Evolutionary conservation across 306 rosid genomes (phyloP).

Genomic region (Vigna trinervia): DNA sequence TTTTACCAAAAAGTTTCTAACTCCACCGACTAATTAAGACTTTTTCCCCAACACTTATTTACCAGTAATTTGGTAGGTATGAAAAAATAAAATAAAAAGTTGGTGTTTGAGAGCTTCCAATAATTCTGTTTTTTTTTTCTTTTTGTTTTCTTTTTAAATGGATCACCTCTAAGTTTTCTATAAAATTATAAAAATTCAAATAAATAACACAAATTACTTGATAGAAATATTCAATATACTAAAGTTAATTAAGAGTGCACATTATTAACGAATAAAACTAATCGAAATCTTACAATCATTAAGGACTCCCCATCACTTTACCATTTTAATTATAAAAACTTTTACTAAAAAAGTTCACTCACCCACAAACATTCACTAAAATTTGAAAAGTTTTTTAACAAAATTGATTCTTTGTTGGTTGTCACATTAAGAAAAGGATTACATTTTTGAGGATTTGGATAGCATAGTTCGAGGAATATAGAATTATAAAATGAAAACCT

Average conservation of each 20-base stretch:
- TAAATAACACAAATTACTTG: too few relatives aligned
- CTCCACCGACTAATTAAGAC: not conserved
- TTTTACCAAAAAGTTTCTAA: not conserved
- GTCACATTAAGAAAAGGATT: not conserved
- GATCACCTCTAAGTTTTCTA: not conserved
- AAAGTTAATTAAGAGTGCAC: too few relatives aligned
- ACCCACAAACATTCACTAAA: not conserved
- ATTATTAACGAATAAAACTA: not conserved
- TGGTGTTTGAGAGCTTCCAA: not conserved
- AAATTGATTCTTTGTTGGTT: not conserved
- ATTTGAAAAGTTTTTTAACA: not conserved
- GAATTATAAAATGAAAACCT: conserved; percentile 11
- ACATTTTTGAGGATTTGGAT: not conserved
- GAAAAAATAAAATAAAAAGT: too few relatives aligned
- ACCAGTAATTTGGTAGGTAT: not conserved
- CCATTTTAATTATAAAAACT: not conserved
- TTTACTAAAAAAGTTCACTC: not conserved
- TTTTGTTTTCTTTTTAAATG: not conserved
- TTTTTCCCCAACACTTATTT: not conserved
- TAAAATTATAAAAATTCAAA: too few relatives aligned
- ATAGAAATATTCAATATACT: too few relatives aligned
- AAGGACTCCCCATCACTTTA: not conserved
- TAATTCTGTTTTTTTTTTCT: not conserved
- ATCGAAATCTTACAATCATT: not conserved
- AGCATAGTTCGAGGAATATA: not conserved